Conservation (phyloP, 139 green algal species). For the Chlorella vulgaris region DNA sequence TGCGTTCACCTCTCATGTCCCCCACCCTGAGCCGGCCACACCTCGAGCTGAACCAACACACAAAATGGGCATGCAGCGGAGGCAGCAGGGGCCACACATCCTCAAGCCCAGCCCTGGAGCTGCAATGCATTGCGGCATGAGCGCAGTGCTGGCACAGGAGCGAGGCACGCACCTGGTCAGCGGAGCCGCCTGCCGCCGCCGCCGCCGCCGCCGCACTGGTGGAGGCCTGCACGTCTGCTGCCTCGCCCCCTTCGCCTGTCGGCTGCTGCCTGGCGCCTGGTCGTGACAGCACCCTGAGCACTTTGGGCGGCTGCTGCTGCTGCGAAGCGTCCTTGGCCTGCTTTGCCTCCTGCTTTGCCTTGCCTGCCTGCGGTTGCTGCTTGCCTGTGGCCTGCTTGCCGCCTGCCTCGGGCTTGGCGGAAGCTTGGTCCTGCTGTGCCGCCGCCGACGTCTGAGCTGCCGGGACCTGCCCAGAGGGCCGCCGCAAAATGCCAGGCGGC, state of each 20-base stretch:
- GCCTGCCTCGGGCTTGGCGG: background rate
- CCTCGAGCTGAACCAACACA: too few relatives aligned
- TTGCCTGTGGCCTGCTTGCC: background rate
- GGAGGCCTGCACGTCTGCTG: background rate
- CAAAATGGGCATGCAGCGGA: too few relatives aligned
- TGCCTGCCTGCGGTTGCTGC: slow-evolving; percentile 1
- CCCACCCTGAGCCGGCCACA: too few relatives aligned
- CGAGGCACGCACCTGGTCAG: too few relatives aligned
- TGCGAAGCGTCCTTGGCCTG: background rate
- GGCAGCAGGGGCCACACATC: too few relatives aligned
- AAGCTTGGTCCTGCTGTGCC: background rate
- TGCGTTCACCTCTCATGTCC: background rate
- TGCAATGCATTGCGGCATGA: too few relatives aligned
- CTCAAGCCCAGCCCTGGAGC: too few relatives aligned
- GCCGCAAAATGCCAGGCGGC: slow-evolving; percentile 13
- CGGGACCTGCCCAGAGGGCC: too few relatives aligned
- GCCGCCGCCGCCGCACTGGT: background rate
- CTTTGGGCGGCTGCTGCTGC: slow-evolving; percentile 19
- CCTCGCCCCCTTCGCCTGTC: background rate
- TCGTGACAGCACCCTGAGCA: background rate
- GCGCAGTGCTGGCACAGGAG: too few relatives aligned
- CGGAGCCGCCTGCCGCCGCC: too few relatives aligned
- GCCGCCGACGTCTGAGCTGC: background rate
- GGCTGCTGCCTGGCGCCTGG: background rate
- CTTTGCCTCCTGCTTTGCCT: background rate